Evolutionary conservation across 2,329 filamentous ascomycete genomes (phyloP), one percentile per base, ranked within the genome.

Genomic region (Fusarium nanum): DNA sequence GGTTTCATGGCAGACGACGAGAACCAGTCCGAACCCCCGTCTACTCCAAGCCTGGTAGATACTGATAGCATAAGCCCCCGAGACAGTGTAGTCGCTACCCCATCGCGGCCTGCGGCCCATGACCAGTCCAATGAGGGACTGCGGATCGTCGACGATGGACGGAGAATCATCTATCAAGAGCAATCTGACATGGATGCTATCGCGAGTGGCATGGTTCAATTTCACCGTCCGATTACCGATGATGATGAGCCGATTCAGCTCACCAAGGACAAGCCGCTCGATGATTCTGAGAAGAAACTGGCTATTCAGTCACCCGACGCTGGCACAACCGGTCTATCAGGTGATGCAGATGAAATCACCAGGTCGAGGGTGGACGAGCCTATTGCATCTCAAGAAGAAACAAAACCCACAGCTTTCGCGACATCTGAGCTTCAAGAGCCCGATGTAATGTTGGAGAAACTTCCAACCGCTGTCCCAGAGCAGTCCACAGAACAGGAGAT

Each of bases 31-130:
- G 74, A 76, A 59, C 71, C 67, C 67, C 73, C 75, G 42, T 76
- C 74, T 67, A 75, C 74, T 42, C 75, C 75, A 40, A 77, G 75
- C 37, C 57, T 77, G 60, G 74, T 72, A 47, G 75, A 76, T 73
- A 77, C 75, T 68, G 75, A 76, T 71, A 77, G 75, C 58, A 52
- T 76, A 66, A 75, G 73, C 60, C 75, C 69, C 27, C 75, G 70
- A 64, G 75, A 77, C 25, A 77, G 73, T 66, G 44, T 75, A 27
- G 27, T 73, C 52, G 73, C 65, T 47, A 76, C 75, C 22, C 75
- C 73, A 46, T 75, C 74, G 45, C 64, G 74, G 48, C 53, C 49
- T 9, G 44, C 54, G 30, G 41, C 68, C 46, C 71, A 73, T 28
- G 70, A 71, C 49, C 74, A 76, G 52, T 74, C 75, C 49, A 76